Base-by-base conservation (phyloP, 2,329 filamentous ascomycete species). In the Gremmenia infestans region DNA sequence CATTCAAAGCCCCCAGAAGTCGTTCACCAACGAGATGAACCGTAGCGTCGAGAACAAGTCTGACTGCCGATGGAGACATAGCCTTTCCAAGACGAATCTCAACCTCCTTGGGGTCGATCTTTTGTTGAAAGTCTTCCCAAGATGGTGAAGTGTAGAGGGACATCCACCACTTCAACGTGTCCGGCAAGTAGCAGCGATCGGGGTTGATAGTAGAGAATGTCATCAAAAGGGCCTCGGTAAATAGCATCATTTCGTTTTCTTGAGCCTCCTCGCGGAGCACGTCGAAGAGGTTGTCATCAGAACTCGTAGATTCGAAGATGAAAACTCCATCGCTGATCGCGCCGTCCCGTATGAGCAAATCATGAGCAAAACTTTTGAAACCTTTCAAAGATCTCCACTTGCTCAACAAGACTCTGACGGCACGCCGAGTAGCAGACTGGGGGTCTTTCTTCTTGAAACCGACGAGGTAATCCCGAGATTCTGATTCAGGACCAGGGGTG, bases 361-460 rank as follows among this genome's bases (percentile, higher is more conserved):
- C 47, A 15, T 52, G 54, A 11, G 55, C 54, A 36, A 58, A 58
- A 17, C 48, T 43, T 12, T 53, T 60, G 52, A 62, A 62, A 4
- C 45, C 55, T 49, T 53, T 51, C 5, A 62, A 54, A 6, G 55
- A 57, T n/a, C 55, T 56, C 55, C 58, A 62, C 42, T 58, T 62
- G 17, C 22, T 53, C 35, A 59, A 45, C 5, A 62, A 40, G 9
- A 50, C 32, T 5, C 53, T 39, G 32, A 55, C 48, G 19, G 51
- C 49, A 25, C 39, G 25, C 6, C n/a, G 48, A 36, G 48, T 19
- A 22, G 17, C 40, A 50, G 23, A 39, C 15, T 40, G 55, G 47
- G 12, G 5, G 14, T 23, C 40, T 35, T 23, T 49, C 17, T 36
- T 39, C 39, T 52, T 36, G 3, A 45, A n/a, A 2, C 25, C 25